Base-by-base conservation (phyloP, 2,329 filamentous ascomycete species). In the Colletotrichum sublineola region DNA sequence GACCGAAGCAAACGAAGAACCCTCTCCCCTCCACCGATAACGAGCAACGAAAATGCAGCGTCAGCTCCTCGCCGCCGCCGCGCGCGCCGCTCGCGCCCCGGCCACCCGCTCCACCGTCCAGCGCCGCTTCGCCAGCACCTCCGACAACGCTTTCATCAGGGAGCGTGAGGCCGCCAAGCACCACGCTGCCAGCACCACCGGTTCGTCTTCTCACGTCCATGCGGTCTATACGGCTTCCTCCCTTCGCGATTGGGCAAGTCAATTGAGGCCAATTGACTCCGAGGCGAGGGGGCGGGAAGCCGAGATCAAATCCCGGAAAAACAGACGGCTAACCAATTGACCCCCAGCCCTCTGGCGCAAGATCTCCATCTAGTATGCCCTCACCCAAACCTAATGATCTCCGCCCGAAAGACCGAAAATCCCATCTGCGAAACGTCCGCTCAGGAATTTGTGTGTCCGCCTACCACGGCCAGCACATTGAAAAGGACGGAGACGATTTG, bases 131-230 rank as follows among this genome's bases (percentile, higher is more conserved):
- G 92, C 91, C 81, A 91, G 89, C 86, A 86, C 88, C 78, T 82
- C 93, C 78, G 93, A 97, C 86, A 98, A 97, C 86, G 91, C 91
- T 80, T 99, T 98, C 89, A 92, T 97, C 88, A 92, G 93, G 80
- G 96, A 99, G 89, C 91, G 96, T 82, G 88, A 91, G 82, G 93
- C 93, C 79, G 93, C 97, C 81, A 95, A 97, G 89, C 91, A 94
- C 79, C 96, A 99, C 84, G 96, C 96, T 80, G 90, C 88, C 77
- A 89, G 89, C 80, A 96, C 94, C 77, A 93, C 92, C 84, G 92
- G 95, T 98, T 82, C 82, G 93, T 89, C 68, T 65, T 36, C 36
- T 15, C 31, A 29, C n/a, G 29, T 3, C 24, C 29, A 12, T 18
- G 42, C 50, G 5, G 20, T 15, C 55, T 40, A 38, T 24, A 15